phyloP scores from a whole-genome alignment of 2,329 filamentous ascomycete species.

The Cordyceps cateniannulata region DNA sequence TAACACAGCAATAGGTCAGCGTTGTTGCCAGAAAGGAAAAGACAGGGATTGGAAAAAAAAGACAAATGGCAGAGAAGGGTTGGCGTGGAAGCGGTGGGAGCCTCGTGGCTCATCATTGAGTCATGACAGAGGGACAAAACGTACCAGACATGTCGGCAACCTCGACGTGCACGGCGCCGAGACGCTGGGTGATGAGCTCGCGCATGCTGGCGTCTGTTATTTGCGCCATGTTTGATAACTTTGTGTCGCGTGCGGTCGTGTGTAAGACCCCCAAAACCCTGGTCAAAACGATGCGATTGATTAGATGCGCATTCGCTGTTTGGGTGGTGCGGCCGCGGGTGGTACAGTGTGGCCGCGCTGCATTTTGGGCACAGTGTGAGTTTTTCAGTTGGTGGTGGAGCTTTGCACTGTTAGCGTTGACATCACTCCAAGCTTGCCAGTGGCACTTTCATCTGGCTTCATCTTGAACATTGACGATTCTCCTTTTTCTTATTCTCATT shows the following conservation, averaged over 20 bases:
- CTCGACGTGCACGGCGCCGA: slow-evolving; percentile 73
- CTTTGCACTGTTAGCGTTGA: background rate
- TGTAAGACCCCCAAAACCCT: background rate
- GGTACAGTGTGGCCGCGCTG: slow-evolving; percentile 5
- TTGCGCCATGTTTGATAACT: slow-evolving; percentile 38
- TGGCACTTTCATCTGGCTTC: background rate
- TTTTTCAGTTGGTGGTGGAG: slow-evolving; percentile 5
- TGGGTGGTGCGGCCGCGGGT: slow-evolving; percentile 7
- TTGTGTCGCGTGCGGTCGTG: background rate
- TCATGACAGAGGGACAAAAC: slow-evolving; percentile 18
- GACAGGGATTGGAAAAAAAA: no score
- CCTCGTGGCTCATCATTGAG: no score
- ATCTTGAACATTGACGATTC: background rate
- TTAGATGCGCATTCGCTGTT: slow-evolving; percentile 25
- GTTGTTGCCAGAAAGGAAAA: no score
- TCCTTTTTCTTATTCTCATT: background rate
- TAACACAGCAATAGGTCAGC: no score
- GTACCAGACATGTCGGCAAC: slow-evolving; percentile 90
- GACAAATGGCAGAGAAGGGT: no score
- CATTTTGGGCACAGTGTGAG: slow-evolving; percentile 27
- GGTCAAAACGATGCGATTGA: slow-evolving; percentile 28
- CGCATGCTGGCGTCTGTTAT: slow-evolving; percentile 70
- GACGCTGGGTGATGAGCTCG: slow-evolving; percentile 59
- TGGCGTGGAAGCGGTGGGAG: no score
- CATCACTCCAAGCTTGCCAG: background rate